These are phyloP conservation scores for Ceratocystis destructans DNA, from an alignment of 2,329 filamentous ascomycete species.

Conservation along the genomic window DNA sequence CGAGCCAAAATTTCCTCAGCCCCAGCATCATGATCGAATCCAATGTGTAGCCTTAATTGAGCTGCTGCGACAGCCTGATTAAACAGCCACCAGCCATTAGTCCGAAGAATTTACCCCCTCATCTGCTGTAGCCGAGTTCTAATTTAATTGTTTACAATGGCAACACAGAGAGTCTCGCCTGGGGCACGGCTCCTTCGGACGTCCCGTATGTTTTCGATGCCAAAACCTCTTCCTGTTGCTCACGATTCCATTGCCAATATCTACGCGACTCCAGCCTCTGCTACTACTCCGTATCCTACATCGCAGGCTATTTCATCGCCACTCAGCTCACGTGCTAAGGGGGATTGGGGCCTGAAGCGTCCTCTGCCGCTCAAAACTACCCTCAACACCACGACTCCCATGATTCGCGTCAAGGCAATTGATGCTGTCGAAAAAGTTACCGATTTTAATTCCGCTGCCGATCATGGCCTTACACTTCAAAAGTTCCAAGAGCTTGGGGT, in stretches of 20 bases:
- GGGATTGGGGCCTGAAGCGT: conserved; percentile 89
- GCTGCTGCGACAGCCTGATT: background rate
- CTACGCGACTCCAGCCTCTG: conserved; percentile 28
- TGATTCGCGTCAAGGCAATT: conserved; percentile 61
- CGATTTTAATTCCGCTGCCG: conserved; percentile 70
- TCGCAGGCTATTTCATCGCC: conserved; percentile 72
- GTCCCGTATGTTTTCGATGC: conserved; percentile 82
- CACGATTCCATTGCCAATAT: conserved; percentile 31
- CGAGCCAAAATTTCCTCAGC: conserved; percentile 17
- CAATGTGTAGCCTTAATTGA: background rate
- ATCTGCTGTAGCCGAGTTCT: too few species aligned
- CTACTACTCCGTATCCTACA: conserved; percentile 64
- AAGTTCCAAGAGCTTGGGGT: conserved; percentile 79
- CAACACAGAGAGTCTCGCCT: conserved; percentile 34
- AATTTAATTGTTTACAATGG: conserved; percentile 11
- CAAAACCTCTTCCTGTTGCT: conserved; percentile 56
- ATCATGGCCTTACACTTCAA: conserved; percentile 64
- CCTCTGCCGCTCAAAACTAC: conserved; percentile 66
- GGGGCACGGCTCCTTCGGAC: conserved; percentile 61
- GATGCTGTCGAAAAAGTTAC: conserved; percentile 82
- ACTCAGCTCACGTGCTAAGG: conserved; percentile 53
- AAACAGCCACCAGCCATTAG: background rate
- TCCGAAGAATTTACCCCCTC: background rate
- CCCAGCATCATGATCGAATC: conserved; percentile 9
- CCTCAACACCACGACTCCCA: conserved; percentile 55